Percentiles rank a stretch among this genome's conserved stretches.
Conservation (phyloP, 106 monocot genomes). For the Hemerocallis citrina region DNA sequence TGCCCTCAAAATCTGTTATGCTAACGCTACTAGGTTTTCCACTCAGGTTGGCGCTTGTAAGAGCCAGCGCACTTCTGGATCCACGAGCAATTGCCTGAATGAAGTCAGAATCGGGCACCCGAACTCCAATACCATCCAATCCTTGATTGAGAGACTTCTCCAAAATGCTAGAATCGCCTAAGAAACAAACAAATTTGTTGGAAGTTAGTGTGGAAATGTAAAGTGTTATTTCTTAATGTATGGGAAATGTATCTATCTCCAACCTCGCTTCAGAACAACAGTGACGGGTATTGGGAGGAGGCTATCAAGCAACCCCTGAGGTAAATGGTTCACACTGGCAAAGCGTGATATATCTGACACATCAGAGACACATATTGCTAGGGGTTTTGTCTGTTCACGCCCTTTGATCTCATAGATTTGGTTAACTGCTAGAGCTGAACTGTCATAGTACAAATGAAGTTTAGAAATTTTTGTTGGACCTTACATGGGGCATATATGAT, state of each 20-base stretch:
- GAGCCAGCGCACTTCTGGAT: conserved; percentile 78
- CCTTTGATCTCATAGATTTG: conserved; percentile 90
- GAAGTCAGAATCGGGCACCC: conserved; percentile 77
- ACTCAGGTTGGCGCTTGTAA: conserved; percentile 90
- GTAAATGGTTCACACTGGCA: conserved; percentile 63
- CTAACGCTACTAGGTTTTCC: conserved; percentile 75
- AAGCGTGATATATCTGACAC: conserved; percentile 80
- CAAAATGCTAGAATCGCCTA: conserved; percentile 66
- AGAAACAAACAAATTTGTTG: conserved; percentile 12
- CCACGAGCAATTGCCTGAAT: conserved; percentile 62
- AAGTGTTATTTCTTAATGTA: too few relatives aligned
- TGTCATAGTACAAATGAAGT: conserved; percentile 28
- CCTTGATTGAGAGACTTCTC: conserved; percentile 84
- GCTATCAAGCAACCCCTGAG: conserved; percentile 53
- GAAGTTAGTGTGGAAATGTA: neutral
- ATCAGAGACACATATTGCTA: conserved; percentile 91
- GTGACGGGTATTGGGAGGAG: conserved; percentile 96
- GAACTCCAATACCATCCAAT: conserved; percentile 78
- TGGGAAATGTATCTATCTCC: neutral
- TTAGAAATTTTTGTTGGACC: neutral
- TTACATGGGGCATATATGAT: neutral
- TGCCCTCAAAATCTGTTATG: conserved; percentile 62
- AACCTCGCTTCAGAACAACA: conserved; percentile 79
- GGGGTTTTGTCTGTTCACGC: conserved; percentile 61
- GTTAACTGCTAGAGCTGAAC: conserved; percentile 65